phyloP scores from a whole-genome alignment of 208 protist species.

The Spironucleus salmonicida region DNA sequence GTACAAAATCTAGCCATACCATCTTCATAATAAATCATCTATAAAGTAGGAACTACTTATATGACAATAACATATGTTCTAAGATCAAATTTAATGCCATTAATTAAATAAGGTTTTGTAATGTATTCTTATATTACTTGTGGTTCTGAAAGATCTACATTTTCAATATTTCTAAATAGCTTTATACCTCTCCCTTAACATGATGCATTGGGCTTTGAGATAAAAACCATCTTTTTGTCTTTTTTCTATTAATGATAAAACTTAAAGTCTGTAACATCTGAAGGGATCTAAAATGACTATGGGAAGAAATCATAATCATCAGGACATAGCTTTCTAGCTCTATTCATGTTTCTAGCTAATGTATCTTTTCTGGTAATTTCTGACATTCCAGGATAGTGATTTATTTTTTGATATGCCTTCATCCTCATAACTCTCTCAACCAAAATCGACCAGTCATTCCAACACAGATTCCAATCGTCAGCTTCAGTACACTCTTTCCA shows the following conservation, averaged over 20 bases:
- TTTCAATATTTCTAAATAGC: conserved; percentile 62
- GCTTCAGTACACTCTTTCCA: conserved; percentile 52
- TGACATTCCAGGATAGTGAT: conserved; percentile 79
- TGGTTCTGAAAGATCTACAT: conserved; percentile 57
- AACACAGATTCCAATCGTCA: conserved; percentile 72
- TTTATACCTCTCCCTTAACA: conserved; percentile 74
- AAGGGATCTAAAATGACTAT: conserved; percentile 37
- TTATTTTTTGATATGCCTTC: conserved; percentile 70
- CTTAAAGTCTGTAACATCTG: conserved; percentile 55
- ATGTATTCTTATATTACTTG: conserved; percentile 77
- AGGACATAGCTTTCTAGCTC: conserved; percentile 58
- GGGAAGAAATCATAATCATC: conserved; percentile 61
- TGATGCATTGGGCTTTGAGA: conserved; percentile 71
- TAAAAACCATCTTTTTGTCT: conserved; percentile 62
- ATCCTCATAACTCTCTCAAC: conserved; percentile 62
- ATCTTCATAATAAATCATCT: conserved; percentile 70
- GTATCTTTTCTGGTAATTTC: conserved; percentile 70
- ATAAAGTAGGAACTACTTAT: conserved; percentile 58
- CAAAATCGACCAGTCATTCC: conserved; percentile 69
- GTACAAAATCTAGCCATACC: conserved; percentile 76
- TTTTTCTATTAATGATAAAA: conserved; percentile 43
- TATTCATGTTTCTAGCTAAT: conserved; percentile 65
- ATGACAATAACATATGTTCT: conserved; percentile 76
- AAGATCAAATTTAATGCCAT: conserved; percentile 78
- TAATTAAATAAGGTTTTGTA: conserved; percentile 62